Evolutionary conservation across 2,329 filamentous ascomycete genomes (phyloP).

Genomic region (Colletotrichum eremochloae): DNA sequence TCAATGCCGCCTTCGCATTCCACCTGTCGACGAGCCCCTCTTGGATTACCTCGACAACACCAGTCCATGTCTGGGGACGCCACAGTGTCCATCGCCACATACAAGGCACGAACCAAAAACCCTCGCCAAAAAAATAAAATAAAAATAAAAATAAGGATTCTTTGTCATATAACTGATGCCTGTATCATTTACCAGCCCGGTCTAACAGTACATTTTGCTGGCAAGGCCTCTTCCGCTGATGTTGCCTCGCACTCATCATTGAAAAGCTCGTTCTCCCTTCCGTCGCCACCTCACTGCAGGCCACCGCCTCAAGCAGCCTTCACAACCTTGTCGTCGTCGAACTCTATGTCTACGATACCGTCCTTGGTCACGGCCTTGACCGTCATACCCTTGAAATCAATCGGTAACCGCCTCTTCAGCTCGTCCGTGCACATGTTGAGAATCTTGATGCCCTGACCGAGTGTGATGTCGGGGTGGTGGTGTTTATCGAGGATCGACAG

Average conservation of each 20-base stretch:
- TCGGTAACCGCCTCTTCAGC: constrained; percentile 94
- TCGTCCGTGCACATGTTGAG: constrained; percentile 96
- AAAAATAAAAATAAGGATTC: background rate
- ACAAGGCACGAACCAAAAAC: background rate
- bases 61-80: background rate
- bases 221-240: constrained; percentile 17
- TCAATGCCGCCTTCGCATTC: constrained; percentile 3
- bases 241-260: constrained; percentile 26
- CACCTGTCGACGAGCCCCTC: background rate
- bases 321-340: constrained; percentile 83
- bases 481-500: constrained; percentile 98
- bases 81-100: background rate
- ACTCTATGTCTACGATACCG: constrained; percentile 86
- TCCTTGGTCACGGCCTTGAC: constrained; percentile 98
- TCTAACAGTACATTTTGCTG: constrained; percentile 44
- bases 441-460: constrained; percentile 92
- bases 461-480: constrained; percentile 92
- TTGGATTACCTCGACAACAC: background rate
- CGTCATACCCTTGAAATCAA: constrained; percentile 97
- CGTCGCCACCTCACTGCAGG: constrained; percentile 37
- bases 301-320: constrained; percentile 64
- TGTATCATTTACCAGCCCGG: constrained; percentile 43
- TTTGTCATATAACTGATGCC: constrained; percentile 36
- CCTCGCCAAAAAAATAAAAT: background rate
- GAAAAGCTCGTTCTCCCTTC: constrained; percentile 16